These are phyloP conservation scores for Lolium multiflorum DNA, from an alignment of 176 grass and related monocot species.

Conservation along the genomic window DNA sequence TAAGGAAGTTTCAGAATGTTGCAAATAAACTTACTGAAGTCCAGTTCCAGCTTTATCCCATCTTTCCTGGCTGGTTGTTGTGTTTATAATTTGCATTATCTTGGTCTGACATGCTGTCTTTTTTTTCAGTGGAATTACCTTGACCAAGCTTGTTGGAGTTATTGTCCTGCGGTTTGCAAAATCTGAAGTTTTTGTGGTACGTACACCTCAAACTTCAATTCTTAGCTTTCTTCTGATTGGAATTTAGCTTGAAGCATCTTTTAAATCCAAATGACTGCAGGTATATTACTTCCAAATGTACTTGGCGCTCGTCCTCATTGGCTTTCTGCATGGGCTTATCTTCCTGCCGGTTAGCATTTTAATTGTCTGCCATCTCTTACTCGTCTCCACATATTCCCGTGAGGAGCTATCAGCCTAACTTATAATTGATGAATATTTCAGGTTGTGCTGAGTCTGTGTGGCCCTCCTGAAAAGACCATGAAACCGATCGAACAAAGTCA, in stretches of 20 bases:
- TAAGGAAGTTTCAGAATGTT: neutral
- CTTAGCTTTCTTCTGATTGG: constrained; percentile 10
- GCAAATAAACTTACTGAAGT: constrained; percentile 6
- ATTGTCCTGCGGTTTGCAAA: constrained; percentile 90
- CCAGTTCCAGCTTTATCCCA: neutral
- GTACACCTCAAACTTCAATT: constrained; percentile 27
- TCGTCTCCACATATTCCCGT: neutral
- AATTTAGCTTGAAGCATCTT: constrained; percentile 23
- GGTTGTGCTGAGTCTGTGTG: constrained; percentile 86
- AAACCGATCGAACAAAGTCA: constrained; percentile 41
- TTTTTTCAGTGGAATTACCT: constrained; percentile 89
- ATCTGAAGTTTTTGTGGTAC: constrained; percentile 99
- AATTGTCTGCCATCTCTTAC: constrained; percentile 7
- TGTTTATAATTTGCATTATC: constrained; percentile 26
- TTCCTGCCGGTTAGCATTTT: constrained; percentile 78
- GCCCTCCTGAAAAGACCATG: constrained; percentile 58
- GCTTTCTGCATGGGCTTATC: constrained; percentile 94
- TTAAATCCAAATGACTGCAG: constrained; percentile 54
- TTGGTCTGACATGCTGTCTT: constrained; percentile 41
- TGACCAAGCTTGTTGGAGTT: constrained; percentile 97
- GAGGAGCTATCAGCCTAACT: neutral
- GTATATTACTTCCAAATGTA: constrained; percentile 99
- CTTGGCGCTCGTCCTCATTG: constrained; percentile 89
- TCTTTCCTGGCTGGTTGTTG: constrained; percentile 11
- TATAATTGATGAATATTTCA: constrained; percentile 48